Percentiles rank a stretch among this genome's conserved stretches.
Conservation (phyloP, 78 protist species). For the Tieghemostelium lacteum region DNA sequence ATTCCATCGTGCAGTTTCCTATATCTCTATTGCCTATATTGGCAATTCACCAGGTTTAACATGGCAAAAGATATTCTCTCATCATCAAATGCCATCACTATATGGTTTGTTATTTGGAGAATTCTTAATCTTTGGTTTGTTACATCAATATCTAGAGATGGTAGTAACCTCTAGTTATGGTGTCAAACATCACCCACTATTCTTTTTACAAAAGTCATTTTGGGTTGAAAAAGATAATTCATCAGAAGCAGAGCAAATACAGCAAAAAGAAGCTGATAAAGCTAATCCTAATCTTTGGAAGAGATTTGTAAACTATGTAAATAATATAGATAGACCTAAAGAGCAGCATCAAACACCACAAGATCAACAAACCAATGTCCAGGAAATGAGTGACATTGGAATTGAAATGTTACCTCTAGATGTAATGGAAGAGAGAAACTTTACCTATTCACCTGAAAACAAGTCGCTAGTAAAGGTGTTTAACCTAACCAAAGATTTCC, state of each 20-base stretch:
- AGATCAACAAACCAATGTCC: too few relatives aligned
- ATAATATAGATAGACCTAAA: too few relatives aligned
- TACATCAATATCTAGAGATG: constrained; percentile 36
- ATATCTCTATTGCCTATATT: constrained; percentile 32
- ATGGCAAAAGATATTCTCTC: constrained; percentile 1
- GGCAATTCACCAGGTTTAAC: constrained; percentile 42
- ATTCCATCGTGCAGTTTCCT: constrained; percentile 36
- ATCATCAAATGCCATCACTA: constrained; percentile 45
- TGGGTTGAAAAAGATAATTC: too few relatives aligned
- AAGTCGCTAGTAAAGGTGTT: background rate
- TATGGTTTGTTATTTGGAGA: constrained; percentile 27
- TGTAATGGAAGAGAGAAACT: background rate
- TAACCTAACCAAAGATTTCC: constrained; percentile 8
- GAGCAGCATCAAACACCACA: too few relatives aligned
- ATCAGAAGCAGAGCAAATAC: too few relatives aligned
- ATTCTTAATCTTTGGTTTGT: constrained; percentile 12
- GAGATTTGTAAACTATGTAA: too few relatives aligned
- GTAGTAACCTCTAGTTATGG: constrained; percentile 27
- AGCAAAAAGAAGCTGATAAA: too few relatives aligned
- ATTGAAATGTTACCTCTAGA: constrained; percentile 39
- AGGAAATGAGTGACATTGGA: too few relatives aligned
- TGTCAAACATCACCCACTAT: constrained; percentile 23
- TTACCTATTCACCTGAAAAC: constrained; percentile 23
- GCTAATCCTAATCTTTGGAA: too few relatives aligned
- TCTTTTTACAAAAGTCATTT: constrained; percentile 24